Evolutionary conservation across 345 rosid species (phyloP).

Genomic region (Salix exigua): DNA sequence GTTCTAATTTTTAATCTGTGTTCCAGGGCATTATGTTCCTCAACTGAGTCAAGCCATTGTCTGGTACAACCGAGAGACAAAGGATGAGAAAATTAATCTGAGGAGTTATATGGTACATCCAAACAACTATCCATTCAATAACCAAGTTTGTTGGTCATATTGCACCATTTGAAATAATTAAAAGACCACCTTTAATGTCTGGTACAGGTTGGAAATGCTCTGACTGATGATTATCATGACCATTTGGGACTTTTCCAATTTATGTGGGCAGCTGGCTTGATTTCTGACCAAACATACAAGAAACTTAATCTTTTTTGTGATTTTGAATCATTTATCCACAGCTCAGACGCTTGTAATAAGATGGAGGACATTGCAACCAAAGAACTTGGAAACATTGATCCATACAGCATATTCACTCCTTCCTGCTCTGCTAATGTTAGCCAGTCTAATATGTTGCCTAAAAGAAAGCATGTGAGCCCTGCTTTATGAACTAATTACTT

Average conservation of each 20-base stretch:
- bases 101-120: constrained; percentile 81
- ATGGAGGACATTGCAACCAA: constrained; percentile 50
- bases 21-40: constrained; percentile 91
- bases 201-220: constrained; percentile 87
- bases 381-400: constrained; percentile 80
- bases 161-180: constrained; percentile 5
- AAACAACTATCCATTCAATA: not conserved
- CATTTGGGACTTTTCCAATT: constrained; percentile 77
- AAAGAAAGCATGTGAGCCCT: constrained; percentile 56
- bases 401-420: constrained; percentile 82
- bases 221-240: constrained; percentile 83
- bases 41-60: constrained; percentile 83
- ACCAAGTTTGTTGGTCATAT: not conserved
- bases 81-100: constrained; percentile 49
- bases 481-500: not conserved
- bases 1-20: constrained; percentile 10
- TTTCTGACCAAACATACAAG: constrained; percentile 79
- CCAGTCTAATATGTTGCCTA: constrained; percentile 49
- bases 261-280: constrained; percentile 82
- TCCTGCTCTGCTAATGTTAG: constrained; percentile 54
- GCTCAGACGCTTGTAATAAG: constrained; percentile 53
- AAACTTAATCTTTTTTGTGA: constrained; percentile 63
- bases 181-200: constrained; percentile 10
- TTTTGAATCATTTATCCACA: constrained; percentile 60
- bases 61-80: constrained; percentile 45